phyloP scores from a whole-genome alignment of 352 stramenopile genomes.

The Peronospora belbahrii region DNA sequence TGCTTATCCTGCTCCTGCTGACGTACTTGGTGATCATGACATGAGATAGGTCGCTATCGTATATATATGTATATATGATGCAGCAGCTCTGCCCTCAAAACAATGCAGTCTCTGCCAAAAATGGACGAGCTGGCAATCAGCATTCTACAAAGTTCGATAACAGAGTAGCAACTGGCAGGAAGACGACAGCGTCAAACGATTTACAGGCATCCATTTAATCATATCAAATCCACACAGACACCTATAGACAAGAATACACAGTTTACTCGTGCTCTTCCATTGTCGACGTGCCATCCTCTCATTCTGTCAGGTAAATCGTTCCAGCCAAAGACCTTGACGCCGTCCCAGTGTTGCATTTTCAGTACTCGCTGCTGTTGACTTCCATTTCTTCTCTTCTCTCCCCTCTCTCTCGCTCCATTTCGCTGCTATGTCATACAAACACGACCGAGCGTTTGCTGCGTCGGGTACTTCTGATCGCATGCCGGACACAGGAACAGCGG shows the following conservation, averaged over 20 bases:
- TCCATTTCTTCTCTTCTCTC: conserved; percentile 6
- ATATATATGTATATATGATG: conserved; percentile 1
- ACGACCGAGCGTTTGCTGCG: conserved; percentile 61
- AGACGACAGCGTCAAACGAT: conserved; percentile 24
- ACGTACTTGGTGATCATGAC: conserved; percentile 87
- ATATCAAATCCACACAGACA: conserved; percentile 31
- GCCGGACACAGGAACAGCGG: conserved; percentile 63
- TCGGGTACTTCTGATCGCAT: conserved; percentile 80
- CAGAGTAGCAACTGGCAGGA: conserved; percentile 11
- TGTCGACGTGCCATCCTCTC: conserved; percentile 17
- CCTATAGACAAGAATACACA: conserved; percentile 28
- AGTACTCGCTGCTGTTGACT: conserved; percentile 7
- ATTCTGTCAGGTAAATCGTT: conserved; percentile 6
- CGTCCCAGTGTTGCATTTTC: conserved; percentile 1
- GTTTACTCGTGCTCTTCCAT: conserved; percentile 16
- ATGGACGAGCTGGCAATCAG: background rate
- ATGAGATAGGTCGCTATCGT: conserved; percentile 25
- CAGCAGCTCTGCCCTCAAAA: background rate
- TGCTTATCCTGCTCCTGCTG: conserved; percentile 74
- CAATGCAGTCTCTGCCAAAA: background rate
- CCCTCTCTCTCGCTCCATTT: background rate
- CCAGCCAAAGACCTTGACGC: conserved; percentile 6
- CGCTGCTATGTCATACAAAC: conserved; percentile 41
- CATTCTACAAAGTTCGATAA: background rate
- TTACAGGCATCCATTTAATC: conserved; percentile 37